A percentile compares a stretch with the other conserved stretches of the same genome.
Conservation (phyloP, 768 basidiomycete species). For the Dioszegia crocea region DNA sequence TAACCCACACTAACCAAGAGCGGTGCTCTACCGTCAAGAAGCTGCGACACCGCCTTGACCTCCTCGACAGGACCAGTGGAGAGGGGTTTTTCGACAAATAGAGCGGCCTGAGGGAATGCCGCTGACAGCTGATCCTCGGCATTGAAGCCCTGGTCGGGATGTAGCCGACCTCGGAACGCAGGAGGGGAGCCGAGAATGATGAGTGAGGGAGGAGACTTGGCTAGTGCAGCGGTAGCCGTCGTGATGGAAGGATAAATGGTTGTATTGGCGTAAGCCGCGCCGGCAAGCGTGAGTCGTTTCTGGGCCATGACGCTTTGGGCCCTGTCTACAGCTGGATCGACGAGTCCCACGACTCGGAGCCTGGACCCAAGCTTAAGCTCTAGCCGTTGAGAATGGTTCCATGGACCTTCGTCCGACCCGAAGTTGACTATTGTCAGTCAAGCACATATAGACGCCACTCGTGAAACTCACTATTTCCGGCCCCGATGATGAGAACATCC, state of each 20-base stretch:
- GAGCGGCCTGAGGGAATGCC: constrained; percentile 76
- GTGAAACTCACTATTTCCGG: not conserved
- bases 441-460: too few relatives aligned
- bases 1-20: too few relatives aligned
- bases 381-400: constrained; percentile 54
- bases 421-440: not conserved
- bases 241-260: constrained; percentile 75
- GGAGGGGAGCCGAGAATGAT: constrained; percentile 85
- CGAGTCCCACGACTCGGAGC: constrained; percentile 89
- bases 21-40: too few relatives aligned
- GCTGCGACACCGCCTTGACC: constrained; percentile 74
- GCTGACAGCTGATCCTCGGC: constrained; percentile 82
- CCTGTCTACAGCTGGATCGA: constrained; percentile 86
- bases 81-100: constrained; percentile 83
- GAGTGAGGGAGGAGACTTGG: constrained; percentile 60
- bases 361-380: constrained; percentile 84
- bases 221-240: constrained; percentile 68
- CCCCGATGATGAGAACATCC: not conserved
- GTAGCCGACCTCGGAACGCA: constrained; percentile 72
- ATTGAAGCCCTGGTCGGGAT: constrained; percentile 65
- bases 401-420: not conserved
- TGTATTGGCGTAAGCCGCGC: constrained; percentile 85
- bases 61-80: constrained; percentile 66
- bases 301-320: constrained; percentile 71
- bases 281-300: constrained; percentile 89